These are phyloP conservation scores for Hypoxylon sp. DNA, from an alignment of 2,329 filamentous ascomycete species.

Conservation along the genomic window DNA sequence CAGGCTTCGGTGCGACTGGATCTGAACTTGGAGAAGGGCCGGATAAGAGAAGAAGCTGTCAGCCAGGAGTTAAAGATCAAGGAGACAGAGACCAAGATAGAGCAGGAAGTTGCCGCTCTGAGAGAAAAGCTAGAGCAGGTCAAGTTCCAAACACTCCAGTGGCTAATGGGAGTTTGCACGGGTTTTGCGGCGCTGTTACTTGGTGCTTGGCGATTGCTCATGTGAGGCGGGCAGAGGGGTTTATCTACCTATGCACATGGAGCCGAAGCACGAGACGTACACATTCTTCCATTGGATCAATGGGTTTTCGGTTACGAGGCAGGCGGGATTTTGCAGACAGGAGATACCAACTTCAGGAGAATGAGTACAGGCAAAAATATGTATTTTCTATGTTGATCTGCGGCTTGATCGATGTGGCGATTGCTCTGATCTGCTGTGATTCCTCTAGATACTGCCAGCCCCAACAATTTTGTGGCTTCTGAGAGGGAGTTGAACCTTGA, in stretches of 20 bases:
- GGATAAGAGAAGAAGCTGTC: conserved; percentile 96
- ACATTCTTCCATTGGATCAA: conserved; percentile 11
- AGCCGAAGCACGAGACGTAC: background rate
- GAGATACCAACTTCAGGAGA: conserved; percentile 12
- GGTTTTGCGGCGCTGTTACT: conserved; percentile 77
- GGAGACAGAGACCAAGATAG: conserved; percentile 98
- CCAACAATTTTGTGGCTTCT: background rate
- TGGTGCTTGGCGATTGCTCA: conserved; percentile 79
- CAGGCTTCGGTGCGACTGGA: conserved; percentile 94
- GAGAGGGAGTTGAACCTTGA: background rate
- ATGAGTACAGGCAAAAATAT: conserved; percentile 1
- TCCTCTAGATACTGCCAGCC: background rate
- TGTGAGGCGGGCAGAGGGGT: conserved; percentile 59
- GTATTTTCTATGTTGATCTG: conserved; percentile 8
- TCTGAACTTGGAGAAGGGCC: conserved; percentile 95
- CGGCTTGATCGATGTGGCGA: too few species aligned
- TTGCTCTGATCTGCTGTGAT: background rate
- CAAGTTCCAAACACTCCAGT: conserved; percentile 98
- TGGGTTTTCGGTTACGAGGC: conserved; percentile 14
- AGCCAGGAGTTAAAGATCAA: conserved; percentile 98
- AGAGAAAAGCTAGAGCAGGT: conserved; percentile 95
- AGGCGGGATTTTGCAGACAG: conserved; percentile 2
- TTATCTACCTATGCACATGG: background rate
- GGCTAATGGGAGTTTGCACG: conserved; percentile 90
- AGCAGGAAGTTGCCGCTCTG: conserved; percentile 94